Conservation (phyloP, 176 grass and related monocot species). For the Typha latifolia region DNA sequence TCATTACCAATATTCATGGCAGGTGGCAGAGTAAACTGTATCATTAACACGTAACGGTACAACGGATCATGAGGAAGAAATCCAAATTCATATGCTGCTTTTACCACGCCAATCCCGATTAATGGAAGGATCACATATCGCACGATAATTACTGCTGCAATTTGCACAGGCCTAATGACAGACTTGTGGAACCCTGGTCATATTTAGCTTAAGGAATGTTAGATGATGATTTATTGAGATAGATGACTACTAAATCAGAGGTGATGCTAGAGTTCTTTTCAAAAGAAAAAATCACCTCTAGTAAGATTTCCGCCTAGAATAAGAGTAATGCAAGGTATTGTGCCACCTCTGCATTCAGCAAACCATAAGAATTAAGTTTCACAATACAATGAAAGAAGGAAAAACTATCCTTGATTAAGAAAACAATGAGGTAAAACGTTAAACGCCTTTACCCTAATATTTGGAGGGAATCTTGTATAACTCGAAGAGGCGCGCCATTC, state of each 20-base stretch:
- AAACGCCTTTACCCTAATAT: slow-evolving; percentile 45
- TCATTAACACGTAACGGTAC: slow-evolving; percentile 73
- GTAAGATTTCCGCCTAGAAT: slow-evolving; percentile 89
- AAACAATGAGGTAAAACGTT: too few species aligned
- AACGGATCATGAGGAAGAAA: slow-evolving; percentile 61
- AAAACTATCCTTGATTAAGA: not conserved
- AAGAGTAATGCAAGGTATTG: slow-evolving; percentile 77
- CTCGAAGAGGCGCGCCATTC: slow-evolving; percentile 29
- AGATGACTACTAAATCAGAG: not conserved
- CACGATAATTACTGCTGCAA: slow-evolving; percentile 47
- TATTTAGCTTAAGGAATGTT: not conserved
- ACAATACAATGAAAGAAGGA: not conserved
- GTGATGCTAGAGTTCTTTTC: not conserved
- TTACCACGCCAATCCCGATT: slow-evolving; percentile 52
- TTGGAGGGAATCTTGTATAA: slow-evolving; percentile 53
- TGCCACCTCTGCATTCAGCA: slow-evolving; percentile 43
- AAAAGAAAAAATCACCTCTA: slow-evolving; percentile 22
- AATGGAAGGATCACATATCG: slow-evolving; percentile 54
- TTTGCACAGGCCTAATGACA: slow-evolving; percentile 27
- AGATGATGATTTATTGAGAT: not conserved
- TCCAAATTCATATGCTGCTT: slow-evolving; percentile 36
- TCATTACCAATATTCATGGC: slow-evolving; percentile 78
- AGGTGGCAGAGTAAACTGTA: slow-evolving; percentile 76
- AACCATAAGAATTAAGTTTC: not conserved
- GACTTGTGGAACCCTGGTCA: slow-evolving; percentile 58